Conservation (phyloP, 2,329 filamentous ascomycete genomes). For the Trichoderma lentiforme region DNA sequence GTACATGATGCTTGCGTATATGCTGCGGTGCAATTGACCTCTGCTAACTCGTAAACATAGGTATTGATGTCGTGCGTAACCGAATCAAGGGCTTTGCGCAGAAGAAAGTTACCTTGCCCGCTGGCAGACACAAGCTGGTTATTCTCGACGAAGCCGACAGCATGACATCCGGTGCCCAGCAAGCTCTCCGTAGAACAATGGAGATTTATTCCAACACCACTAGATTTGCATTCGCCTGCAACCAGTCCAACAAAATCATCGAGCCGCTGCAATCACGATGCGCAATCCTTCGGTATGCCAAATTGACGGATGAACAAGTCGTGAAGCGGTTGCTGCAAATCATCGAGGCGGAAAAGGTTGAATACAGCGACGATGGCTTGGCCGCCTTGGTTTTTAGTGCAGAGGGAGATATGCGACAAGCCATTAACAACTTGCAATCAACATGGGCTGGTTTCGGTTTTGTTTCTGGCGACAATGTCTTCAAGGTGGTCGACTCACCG, state of each 20-base stretch:
- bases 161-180: slow-evolving; percentile 96
- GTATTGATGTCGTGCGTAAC: slow-evolving; percentile 96
- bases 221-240: slow-evolving; percentile 95
- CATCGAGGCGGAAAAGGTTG: slow-evolving; percentile 84
- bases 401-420: slow-evolving; percentile 97
- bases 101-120: slow-evolving; percentile 94
- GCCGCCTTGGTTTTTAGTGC: slow-evolving; percentile 96
- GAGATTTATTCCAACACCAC: slow-evolving; percentile 98
- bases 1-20: slow-evolving; percentile 47
- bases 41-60: slow-evolving; percentile 36
- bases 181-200: slow-evolving; percentile 93
- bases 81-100: slow-evolving; percentile 98
- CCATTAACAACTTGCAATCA: slow-evolving; percentile 96
- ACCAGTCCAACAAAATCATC: slow-evolving; percentile 99
- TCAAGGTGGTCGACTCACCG: slow-evolving; percentile 93
- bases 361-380: slow-evolving; percentile 88
- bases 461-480: slow-evolving; percentile 96
- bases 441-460: slow-evolving; percentile 93
- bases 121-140: slow-evolving; percentile 89
- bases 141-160: slow-evolving; percentile 97
- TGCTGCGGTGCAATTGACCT: background rate
- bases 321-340: slow-evolving; percentile 90
- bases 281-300: slow-evolving; percentile 89
- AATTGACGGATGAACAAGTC: slow-evolving; percentile 87
- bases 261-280: slow-evolving; percentile 97